Conservation (phyloP, 2,329 filamentous ascomycete species). For the Blastomyces gilchristii region DNA sequence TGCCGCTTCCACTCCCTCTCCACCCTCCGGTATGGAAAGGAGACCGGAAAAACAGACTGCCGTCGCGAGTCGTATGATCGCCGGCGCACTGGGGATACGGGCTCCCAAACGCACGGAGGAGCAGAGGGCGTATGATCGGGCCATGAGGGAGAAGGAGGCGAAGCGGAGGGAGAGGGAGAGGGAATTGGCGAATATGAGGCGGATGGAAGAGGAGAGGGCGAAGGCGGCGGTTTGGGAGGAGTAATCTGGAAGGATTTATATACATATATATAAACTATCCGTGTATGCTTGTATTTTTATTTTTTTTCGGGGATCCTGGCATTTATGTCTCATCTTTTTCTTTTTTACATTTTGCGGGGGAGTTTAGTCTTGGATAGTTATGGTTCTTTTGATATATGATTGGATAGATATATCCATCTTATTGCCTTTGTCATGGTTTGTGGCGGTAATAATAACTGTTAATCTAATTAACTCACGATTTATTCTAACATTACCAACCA, state of each 20-base stretch:
- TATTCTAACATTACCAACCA: neutral
- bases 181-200: slow-evolving; percentile 52
- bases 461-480: neutral
- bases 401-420: neutral
- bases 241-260: slow-evolving; percentile 20
- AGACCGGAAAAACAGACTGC: slow-evolving; percentile 89
- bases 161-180: slow-evolving; percentile 63
- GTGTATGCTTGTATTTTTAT: neutral
- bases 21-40: slow-evolving; percentile 15
- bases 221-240: slow-evolving; percentile 81
- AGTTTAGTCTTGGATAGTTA: neutral
- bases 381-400: neutral
- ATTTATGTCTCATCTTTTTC: no score
- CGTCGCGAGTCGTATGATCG: slow-evolving; percentile 81
- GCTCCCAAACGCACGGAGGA: slow-evolving; percentile 77
- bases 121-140: slow-evolving; percentile 74
- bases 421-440: neutral
- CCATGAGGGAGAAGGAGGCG: slow-evolving; percentile 73
- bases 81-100: slow-evolving; percentile 71
- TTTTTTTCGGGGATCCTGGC: neutral
- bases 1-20: slow-evolving; percentile 37
- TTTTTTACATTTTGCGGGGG: neutral
- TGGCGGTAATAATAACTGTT: no score
- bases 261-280: neutral
- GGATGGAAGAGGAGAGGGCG: slow-evolving; percentile 59